Base-by-base conservation (phyloP, 2,329 filamentous ascomycete species). In the Didymella keratinophila region DNA sequence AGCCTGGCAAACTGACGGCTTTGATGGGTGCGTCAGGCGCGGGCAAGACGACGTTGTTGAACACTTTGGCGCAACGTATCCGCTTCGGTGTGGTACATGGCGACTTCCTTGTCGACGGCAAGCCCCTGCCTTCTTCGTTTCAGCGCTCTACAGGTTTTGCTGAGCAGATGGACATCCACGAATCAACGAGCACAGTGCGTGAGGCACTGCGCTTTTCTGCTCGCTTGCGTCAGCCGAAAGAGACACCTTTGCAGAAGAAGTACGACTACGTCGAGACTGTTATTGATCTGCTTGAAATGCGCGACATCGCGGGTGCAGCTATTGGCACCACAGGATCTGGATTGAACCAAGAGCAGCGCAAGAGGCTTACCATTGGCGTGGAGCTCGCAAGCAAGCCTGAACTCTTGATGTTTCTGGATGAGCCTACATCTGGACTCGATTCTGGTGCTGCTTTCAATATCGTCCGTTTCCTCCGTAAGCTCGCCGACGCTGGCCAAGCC, bases 1-100 rank as follows among this genome's bases (percentile, higher is more conserved):
- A 95, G 76, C 93, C 93, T 4, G 93, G 93, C 47, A 96, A 92
- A 12, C 78, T 96, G 52, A 97, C 93, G 7, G 93, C 92, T 34
- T 81, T 97, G 1, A 96, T 75, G 72, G 58, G 93, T 88, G 79
- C 79, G 86, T 93, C 41, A 89, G 89, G 55, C 14, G 72, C 72
- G 8, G 73, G 73, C 4, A 77, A 75, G 45, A 76, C 72, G 2
- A 76, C 73, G 1, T 56, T 81, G 6, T 58, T 76, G 5, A 77
- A 76, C 34, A 73, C 73, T 1, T 62, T 76, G 1, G 73, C 73
- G 0, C 79, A 80, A 51, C 76, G 80, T 3, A 80, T 80, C 52
- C 77, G 75, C 9, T 77, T 80, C 45, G 80, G 80, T 18, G 76
- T 79, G 0, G 78, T 82, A 23, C 70, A 70, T 12, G 80, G 80